These are phyloP conservation scores for Debaryomycetaceae sp. DNA, from an alignment of 1,139 yeast genomes.

Conservation along the genomic window DNA sequence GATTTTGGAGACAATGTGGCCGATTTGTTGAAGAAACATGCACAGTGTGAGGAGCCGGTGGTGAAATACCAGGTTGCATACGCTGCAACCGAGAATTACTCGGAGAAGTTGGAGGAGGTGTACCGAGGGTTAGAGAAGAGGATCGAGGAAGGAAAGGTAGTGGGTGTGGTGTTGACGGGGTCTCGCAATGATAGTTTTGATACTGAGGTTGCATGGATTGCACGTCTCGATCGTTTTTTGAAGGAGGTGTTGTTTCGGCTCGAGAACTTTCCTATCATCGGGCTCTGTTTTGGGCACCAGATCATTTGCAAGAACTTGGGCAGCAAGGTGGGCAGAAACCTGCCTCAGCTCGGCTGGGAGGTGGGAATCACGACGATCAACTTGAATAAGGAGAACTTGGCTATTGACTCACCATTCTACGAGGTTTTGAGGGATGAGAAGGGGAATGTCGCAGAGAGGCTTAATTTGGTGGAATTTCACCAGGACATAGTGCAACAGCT, in stretches of 20 bases:
- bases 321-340: conserved; percentile 53
- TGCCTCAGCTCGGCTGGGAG: conserved; percentile 63
- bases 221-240: conserved; percentile 43
- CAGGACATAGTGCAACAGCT: conserved; percentile 58
- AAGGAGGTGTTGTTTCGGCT: conserved; percentile 21
- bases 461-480: conserved; percentile 61
- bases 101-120: conserved; percentile 10
- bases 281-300: conserved; percentile 89
- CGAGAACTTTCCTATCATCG: conserved; percentile 45
- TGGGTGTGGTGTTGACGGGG: conserved; percentile 60
- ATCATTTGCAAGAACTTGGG: conserved; percentile 66
- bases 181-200: conserved; percentile 60
- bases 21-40: conserved; percentile 21
- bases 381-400: conserved; percentile 39
- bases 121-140: conserved; percentile 18
- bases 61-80: conserved; percentile 46
- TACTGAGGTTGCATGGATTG: conserved; percentile 51
- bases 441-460: conserved; percentile 10
- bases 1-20: conserved; percentile 52
- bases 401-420: conserved; percentile 31
- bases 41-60: conserved; percentile 10
- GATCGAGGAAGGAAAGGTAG: conserved; percentile 32
- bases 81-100: conserved; percentile 33
- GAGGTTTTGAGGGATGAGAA: conserved; percentile 18
- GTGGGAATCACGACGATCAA: conserved; percentile 55